phyloP scores from a whole-genome alignment of 1,284 basidiomycete genomes.

The Porodaedalea pini region DNA sequence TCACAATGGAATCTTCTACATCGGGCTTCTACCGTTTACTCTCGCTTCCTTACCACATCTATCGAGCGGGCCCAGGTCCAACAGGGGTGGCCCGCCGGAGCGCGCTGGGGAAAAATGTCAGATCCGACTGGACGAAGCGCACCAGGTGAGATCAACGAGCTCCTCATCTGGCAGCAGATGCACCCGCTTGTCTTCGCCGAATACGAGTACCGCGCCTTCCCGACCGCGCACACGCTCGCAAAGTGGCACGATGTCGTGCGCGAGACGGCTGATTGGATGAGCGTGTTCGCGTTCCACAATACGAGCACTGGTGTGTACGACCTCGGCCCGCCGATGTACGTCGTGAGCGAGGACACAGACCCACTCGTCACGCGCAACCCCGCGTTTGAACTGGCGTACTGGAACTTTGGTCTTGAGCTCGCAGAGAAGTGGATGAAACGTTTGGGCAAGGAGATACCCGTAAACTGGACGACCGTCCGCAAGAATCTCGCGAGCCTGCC shows the following conservation, averaged over 20 bases:
- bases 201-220: constrained; percentile 51
- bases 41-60: constrained; percentile 45
- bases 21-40: constrained; percentile 43
- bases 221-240: constrained; percentile 36
- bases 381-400: constrained; percentile 57
- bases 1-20: constrained; percentile 53
- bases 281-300: constrained; percentile 51
- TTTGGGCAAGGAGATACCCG: constrained; percentile 40
- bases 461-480: constrained; percentile 43
- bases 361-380: constrained; percentile 53
- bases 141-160: constrained; percentile 59
- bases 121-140: constrained; percentile 55
- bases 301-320: constrained; percentile 45
- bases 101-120: constrained; percentile 63
- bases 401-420: constrained; percentile 47
- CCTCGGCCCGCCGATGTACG: constrained; percentile 56
- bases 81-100: constrained; percentile 48
- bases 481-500: constrained; percentile 48
- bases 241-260: constrained; percentile 50
- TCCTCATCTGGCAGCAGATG: constrained; percentile 60
- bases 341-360: constrained; percentile 53
- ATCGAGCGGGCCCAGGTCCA: constrained; percentile 46
- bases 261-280: constrained; percentile 60
- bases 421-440: constrained; percentile 47
- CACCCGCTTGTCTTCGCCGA: constrained; percentile 57